Base-by-base conservation (phyloP, 805 yeast species). In the Grigorovia yakushimaensis region DNA sequence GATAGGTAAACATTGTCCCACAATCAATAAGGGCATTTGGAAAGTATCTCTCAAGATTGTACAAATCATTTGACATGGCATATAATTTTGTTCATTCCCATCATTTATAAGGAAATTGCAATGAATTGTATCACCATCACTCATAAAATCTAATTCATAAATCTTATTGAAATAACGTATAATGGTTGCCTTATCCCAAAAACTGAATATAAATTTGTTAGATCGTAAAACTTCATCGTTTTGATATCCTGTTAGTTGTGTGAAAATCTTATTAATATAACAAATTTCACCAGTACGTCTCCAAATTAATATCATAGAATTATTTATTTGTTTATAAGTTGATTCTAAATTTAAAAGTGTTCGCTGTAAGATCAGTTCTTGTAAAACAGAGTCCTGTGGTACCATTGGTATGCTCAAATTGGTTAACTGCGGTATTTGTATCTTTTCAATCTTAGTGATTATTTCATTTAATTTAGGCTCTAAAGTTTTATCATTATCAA, bases 301-400 rank as follows among this genome's bases (percentile, higher is more conserved):
- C 95, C 95, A 86, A 52, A 85, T 81, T 17, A 84, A 79, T 2
- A 91, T 82, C 1, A 95, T 95, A 1, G 86, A 78, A 10, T 88
- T 82, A 18, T 83, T 79, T 15, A 52, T 55, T 48, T 80, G 57
- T 43, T 54, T 69, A 27, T 61, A 67, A 68, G 59, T 70, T 53
- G 65, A 71, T 56, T 78, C 82, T 49, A 74, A 75, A 48, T 85
- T 89, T 56, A 73, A 51, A 20, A 79, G 55, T 0, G 81, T 71
- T 44, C 83, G 58, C 51, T 79, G 83, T 50, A 79, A 74, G 11
- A 78, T 73, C 42, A 79, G 56, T 52, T 79, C 84, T 36, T 81
- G 78, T 51, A 77, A 77, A 38, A 82, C 74, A 43, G 83, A 65
- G 60, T 85, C 93, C 58, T 78, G 78, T 52, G 84, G 88, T 55